These are phyloP conservation scores for Gymnopilus junonius DNA, from an alignment of 768 basidiomycete species.

Conservation along the genomic window DNA sequence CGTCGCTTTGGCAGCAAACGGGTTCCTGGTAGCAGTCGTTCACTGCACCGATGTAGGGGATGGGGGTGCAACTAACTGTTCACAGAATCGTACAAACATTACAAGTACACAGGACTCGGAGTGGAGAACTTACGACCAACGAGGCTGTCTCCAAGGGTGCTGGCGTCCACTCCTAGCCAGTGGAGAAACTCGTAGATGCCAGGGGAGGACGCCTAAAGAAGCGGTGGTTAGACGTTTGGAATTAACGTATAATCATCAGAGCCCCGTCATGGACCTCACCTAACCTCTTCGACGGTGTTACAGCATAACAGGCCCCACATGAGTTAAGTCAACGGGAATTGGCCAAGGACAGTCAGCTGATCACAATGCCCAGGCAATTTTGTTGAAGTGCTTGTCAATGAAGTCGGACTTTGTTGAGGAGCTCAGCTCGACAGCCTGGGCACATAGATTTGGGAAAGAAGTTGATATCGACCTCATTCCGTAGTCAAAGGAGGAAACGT, in stretches of 20 bases:
- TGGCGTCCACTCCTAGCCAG: background rate
- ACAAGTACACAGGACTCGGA: background rate
- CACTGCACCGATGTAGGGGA: background rate
- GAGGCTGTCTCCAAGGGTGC: background rate
- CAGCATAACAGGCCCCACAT: background rate
- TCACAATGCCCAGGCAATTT: background rate
- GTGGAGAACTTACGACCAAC: background rate
- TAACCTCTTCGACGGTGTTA: background rate
- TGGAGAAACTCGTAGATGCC: background rate
- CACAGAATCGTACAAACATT: background rate
- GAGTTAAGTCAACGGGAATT: no score
- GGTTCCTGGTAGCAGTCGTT: background rate
- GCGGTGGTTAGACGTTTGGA: background rate
- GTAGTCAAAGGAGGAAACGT: no score
- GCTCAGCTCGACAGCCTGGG: no score
- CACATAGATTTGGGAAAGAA: no score
- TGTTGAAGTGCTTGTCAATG: no score
- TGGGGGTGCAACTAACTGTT: background rate
- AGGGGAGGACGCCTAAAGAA: background rate
- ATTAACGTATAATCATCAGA: background rate
- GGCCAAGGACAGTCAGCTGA: no score
- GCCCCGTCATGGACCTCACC: background rate
- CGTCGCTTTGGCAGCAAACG: background rate
- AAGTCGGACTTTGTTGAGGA: no score
- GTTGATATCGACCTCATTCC: no score